A percentile compares a stretch with the other conserved stretches of the same genome.
These are phyloP conservation scores for Tolypocladium nubicola DNA, from an alignment of 2,329 filamentous ascomycete species.

Conservation along the genomic window DNA sequence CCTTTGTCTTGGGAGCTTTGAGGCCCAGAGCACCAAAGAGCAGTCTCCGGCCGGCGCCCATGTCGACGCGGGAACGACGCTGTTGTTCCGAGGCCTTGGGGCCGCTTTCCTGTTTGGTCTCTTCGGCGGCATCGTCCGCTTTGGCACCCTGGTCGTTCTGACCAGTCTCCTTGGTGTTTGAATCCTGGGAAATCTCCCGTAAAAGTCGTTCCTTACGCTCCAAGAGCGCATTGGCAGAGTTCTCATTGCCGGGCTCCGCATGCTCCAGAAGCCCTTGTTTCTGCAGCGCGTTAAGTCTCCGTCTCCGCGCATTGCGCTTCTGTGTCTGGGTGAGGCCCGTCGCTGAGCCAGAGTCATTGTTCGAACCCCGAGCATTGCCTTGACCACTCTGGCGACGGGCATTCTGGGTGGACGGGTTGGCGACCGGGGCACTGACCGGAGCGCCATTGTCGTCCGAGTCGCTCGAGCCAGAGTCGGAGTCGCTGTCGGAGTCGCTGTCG, in stretches of 20 bases:
- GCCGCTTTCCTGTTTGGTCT: not conserved
- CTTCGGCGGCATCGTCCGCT: slow-evolving; percentile 2
- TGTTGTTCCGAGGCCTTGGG: not conserved
- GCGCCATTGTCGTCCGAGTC: not conserved
- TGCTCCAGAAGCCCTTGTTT: not conserved
- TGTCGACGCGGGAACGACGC: slow-evolving; percentile 17
- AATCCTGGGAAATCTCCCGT: slow-evolving; percentile 11
- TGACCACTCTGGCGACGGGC: not conserved
- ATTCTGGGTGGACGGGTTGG: not conserved
- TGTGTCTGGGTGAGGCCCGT: slow-evolving; percentile 32
- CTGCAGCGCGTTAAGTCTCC: slow-evolving; percentile 20
- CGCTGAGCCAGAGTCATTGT: slow-evolving; percentile 9
- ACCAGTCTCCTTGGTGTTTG: slow-evolving; percentile 1
- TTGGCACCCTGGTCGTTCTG: not conserved
- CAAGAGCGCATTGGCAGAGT: slow-evolving; percentile 9
- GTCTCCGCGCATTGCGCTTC: slow-evolving; percentile 40
- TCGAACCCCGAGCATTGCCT: not conserved
- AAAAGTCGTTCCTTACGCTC: slow-evolving; percentile 31
- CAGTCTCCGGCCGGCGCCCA: slow-evolving; percentile 55
- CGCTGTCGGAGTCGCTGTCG: slow-evolving; percentile 7
- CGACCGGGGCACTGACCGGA: not conserved
- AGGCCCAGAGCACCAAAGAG: slow-evolving; percentile 65
- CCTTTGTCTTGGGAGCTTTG: slow-evolving; percentile 55
- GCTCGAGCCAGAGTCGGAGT: slow-evolving; percentile 3
- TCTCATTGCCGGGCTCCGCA: not conserved